Conservation (phyloP, 2,329 filamentous ascomycete genomes). For the Diplodia corticola region DNA sequence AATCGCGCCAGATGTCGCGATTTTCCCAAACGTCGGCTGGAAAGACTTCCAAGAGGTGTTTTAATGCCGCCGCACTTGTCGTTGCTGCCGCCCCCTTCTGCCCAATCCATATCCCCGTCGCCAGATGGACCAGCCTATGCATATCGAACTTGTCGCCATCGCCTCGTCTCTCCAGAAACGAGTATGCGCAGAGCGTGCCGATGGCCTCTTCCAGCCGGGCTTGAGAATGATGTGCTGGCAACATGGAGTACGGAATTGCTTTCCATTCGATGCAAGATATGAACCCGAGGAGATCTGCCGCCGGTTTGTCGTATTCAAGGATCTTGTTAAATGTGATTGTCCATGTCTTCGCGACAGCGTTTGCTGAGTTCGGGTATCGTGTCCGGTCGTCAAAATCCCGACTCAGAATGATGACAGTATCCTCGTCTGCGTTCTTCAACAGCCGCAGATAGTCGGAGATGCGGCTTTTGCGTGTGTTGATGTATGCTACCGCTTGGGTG, state of each 20-base stretch:
- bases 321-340: constrained; percentile 42
- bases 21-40: constrained; percentile 26
- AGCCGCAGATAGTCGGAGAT: constrained; percentile 25
- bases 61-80: constrained; percentile 26
- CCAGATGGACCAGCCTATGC: constrained; percentile 41
- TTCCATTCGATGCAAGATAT: constrained; percentile 28
- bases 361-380: constrained; percentile 34
- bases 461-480: constrained; percentile 32
- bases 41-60: constrained; percentile 31
- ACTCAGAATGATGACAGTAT: constrained; percentile 35
- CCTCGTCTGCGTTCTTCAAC: constrained; percentile 30
- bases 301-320: constrained; percentile 32
- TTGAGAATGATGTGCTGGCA: constrained; percentile 29
- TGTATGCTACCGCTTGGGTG: constrained; percentile 31
- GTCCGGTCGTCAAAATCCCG: constrained; percentile 36
- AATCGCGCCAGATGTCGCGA: constrained; percentile 30
- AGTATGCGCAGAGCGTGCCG: constrained; percentile 36
- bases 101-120: constrained; percentile 37
- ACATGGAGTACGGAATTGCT: constrained; percentile 37
- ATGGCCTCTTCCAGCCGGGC: constrained; percentile 33
- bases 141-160: constrained; percentile 29
- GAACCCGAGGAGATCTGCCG: constrained; percentile 38
- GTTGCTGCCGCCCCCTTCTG: constrained; percentile 25
- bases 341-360: constrained; percentile 41
- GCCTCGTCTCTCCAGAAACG: constrained; percentile 30